Evolutionary conservation across 1,284 basidiomycete species (phyloP).

Genomic region (Rhodotorula sp.): DNA sequence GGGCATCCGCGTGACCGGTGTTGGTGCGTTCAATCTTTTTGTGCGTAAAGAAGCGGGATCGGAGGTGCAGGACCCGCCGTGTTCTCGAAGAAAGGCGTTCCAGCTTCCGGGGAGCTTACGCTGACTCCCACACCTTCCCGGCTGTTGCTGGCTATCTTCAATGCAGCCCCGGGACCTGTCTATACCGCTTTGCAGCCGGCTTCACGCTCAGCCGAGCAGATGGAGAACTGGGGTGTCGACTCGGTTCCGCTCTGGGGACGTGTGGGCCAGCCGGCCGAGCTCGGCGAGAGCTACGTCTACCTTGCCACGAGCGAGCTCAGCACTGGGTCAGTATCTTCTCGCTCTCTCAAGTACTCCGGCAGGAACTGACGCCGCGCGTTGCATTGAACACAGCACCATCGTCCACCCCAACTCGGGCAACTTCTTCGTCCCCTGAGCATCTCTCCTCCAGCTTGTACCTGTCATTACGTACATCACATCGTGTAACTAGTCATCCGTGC

Average conservation of each 20-base stretch:
- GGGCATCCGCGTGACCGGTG: conserved; percentile 62
- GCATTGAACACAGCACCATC: conserved; percentile 9
- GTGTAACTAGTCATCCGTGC: no score
- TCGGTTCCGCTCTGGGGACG: conserved; percentile 53
- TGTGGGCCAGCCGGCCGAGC: conserved; percentile 61
- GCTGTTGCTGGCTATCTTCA: no score
- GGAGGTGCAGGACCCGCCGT: no score
- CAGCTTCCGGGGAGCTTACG: no score
- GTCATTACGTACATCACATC: no score
- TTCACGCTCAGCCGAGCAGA: conserved; percentile 58
- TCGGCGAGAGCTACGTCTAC: conserved; percentile 56
- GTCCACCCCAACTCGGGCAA: conserved; percentile 41
- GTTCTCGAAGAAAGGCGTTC: no score
- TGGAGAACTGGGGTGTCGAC: conserved; percentile 51
- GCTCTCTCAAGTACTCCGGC: neutral
- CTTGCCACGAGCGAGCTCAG: conserved; percentile 38
- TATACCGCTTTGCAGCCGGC: conserved; percentile 60
- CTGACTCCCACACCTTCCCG: neutral
- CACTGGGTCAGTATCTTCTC: conserved; percentile 25
- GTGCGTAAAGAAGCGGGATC: no score
- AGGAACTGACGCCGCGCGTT: neutral
- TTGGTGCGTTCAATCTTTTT: conserved; percentile 32
- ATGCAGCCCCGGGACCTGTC: conserved; percentile 58
- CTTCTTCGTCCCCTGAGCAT: conserved; percentile 32
- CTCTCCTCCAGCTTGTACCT: no score